Evolutionary conservation across 345 rosid species (phyloP), one percentile per base, ranked within the genome.

Genomic region (Kernera saxatilis): DNA sequence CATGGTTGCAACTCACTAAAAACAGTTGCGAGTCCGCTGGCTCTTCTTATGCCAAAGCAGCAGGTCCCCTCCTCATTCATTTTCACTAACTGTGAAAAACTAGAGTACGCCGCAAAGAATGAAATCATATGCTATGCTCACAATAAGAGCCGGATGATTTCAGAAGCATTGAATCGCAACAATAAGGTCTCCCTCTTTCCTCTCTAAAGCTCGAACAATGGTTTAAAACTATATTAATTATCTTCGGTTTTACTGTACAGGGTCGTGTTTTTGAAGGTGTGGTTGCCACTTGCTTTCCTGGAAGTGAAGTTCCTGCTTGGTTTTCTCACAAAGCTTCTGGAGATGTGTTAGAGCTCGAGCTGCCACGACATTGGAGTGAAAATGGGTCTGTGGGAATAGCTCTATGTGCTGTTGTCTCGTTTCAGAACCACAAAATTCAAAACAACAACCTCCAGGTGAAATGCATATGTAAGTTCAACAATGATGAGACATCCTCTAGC

Each of bases 241-340:
- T 25, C 5, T 26, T 8, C 33, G 2, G 5, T 3, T 14, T 50
- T 15, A 36, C 37, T 25, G 0, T 66, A 2, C 37, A 66, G 71
- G 60, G 71, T 51, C 50, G 51, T 25, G 18, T 39, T 22, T 65
- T 23, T 15, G 70, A 65, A 49, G 2, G 23, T 23, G 22, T 50
- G 70, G 48, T 33, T 27, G 21, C 53, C 30, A 53, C 72, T 13
- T 68, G 72, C 46, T 69, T 56, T 23, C 73, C 65, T 6, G 73
- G 73, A 44, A 44, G 22, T 22, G 65, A 21, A 30, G 73, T 69
- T 41, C 73, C 73, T 0, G 30, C 45, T 1, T 69, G 73, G 73
- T 69, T 69, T 13, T 5, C 4, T 33, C 25, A 69, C 18, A 56
- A 6, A 23, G 56, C 65, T 30, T 14, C 45, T 55, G 65, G 73